phyloP scores from a whole-genome alignment of 2,329 filamentous ascomycete genomes.

The Nannizziopsis barbatae region DNA sequence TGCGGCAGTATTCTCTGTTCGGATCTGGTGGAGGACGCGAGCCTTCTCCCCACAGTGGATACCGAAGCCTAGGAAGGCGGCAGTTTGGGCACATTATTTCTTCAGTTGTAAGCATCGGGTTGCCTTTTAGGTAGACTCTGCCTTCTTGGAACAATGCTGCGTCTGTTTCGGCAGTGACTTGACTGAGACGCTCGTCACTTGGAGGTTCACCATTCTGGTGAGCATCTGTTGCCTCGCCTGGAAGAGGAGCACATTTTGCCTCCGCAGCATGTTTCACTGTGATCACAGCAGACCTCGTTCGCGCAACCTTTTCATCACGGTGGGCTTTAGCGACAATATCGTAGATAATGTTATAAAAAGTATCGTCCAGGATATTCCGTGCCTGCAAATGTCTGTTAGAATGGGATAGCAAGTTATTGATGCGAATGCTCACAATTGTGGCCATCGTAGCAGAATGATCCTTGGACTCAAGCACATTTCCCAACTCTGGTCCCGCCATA shows the following conservation, averaged over 20 bases:
- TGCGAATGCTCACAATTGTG: constrained; percentile 28
- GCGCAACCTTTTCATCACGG: constrained; percentile 49
- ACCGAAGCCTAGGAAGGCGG: constrained; percentile 48
- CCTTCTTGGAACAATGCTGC: constrained; percentile 44
- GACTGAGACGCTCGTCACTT: constrained; percentile 23
- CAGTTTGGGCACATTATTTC: constrained; percentile 52
- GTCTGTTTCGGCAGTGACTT: constrained; percentile 38
- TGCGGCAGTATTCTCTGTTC: constrained; percentile 47
- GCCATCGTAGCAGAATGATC: constrained; percentile 28
- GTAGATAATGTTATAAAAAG: constrained; percentile 50
- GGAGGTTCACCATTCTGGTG: constrained; percentile 25
- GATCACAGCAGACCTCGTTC: constrained; percentile 44
- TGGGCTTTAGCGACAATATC: constrained; percentile 48
- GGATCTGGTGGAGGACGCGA: constrained; percentile 40
- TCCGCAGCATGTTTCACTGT: constrained; percentile 36
- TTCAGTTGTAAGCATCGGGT: constrained; percentile 47
- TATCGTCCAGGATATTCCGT: constrained; percentile 45
- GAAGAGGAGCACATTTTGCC: constrained; percentile 26
- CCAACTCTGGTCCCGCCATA: constrained; percentile 19
- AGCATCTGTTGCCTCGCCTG: constrained; percentile 24
- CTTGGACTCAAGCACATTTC: constrained; percentile 23
- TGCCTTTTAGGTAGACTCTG: constrained; percentile 45
- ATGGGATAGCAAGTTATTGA: neutral
- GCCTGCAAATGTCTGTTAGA: constrained; percentile 23
- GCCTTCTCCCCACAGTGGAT: constrained; percentile 44